Percentiles rank a stretch among this genome's conserved stretches.
Evolutionary conservation across 495 filamentous ascomycete genomes (phyloP).

Genomic region (Sordaria brevicollis): DNA sequence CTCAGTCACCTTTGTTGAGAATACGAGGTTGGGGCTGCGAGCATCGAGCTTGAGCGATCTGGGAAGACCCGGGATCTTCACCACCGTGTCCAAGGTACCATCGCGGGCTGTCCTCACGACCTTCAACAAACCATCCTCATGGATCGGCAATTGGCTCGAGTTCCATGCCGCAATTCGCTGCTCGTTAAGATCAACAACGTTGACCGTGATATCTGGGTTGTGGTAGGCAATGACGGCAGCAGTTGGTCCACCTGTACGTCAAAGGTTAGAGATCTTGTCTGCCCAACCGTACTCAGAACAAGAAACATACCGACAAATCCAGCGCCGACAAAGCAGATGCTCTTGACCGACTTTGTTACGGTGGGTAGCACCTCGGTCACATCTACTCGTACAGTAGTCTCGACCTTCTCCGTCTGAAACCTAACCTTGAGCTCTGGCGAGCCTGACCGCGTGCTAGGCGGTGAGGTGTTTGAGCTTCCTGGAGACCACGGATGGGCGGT

Average conservation of each 20-base stretch:
- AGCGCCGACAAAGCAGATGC: conserved; percentile 27
- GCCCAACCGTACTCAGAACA: not conserved
- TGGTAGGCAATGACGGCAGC: conserved; percentile 64
- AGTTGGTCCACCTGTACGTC: conserved; percentile 55
- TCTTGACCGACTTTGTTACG: conserved; percentile 28
- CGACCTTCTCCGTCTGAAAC: not conserved
- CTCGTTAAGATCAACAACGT: conserved; percentile 60
- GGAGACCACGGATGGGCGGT: conserved; percentile 10
- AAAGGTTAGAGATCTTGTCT: not conserved
- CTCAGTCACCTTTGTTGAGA: conserved; percentile 53
- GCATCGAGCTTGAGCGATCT: conserved; percentile 16
- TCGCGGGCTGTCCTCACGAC: conserved; percentile 57
- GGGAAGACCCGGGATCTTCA: conserved; percentile 5
- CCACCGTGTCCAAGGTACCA: conserved; percentile 25
- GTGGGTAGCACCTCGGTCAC: not conserved
- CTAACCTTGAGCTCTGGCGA: conserved; percentile 15
- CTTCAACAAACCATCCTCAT: conserved; percentile 61
- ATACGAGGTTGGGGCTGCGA: conserved; percentile 55
- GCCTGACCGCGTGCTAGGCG: conserved; percentile 11
- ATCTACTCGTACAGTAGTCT: not conserved
- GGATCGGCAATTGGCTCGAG: conserved; percentile 62
- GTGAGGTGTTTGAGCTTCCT: conserved; percentile 14
- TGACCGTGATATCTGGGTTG: conserved; percentile 56
- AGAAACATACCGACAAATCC: conserved; percentile 21
- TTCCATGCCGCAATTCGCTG: conserved; percentile 63